Percentiles rank a stretch among this genome's conserved stretches.
phyloP scores from a whole-genome alignment of 345 rosid genomes.

The Garcia nutans region DNA sequence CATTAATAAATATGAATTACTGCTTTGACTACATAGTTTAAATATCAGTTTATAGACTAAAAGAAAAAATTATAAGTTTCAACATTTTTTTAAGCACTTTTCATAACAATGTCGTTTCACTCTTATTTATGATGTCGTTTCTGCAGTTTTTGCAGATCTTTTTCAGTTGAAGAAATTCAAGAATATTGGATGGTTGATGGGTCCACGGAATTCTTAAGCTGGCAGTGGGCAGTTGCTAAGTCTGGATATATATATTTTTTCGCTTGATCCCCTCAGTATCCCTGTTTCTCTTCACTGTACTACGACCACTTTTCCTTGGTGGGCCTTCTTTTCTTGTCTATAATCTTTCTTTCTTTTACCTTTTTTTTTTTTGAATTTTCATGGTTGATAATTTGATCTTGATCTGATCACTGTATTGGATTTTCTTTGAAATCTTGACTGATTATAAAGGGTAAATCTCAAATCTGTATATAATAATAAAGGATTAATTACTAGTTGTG shows the following conservation, averaged over 20 bases:
- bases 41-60: too few species aligned
- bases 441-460: not conserved
- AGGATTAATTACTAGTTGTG: conserved; percentile 5
- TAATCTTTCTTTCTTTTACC: not conserved
- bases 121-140: too few species aligned
- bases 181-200: not conserved
- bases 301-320: not conserved
- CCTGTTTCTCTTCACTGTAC: not conserved
- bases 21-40: too few species aligned
- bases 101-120: too few species aligned
- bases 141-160: not conserved
- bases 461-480: not conserved
- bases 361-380: not conserved
- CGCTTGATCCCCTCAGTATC: not conserved
- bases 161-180: not conserved
- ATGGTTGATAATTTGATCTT: too few species aligned
- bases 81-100: too few species aligned
- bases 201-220: conserved; percentile 12
- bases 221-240: not conserved
- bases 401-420: not conserved
- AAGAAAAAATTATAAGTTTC: too few species aligned
- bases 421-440: not conserved
- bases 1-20: too few species aligned
- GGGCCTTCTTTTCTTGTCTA: conserved; percentile 1
- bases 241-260: not conserved